Conservation (phyloP, 495 filamentous ascomycete genomes). For the Talaromyces borbonicus region DNA sequence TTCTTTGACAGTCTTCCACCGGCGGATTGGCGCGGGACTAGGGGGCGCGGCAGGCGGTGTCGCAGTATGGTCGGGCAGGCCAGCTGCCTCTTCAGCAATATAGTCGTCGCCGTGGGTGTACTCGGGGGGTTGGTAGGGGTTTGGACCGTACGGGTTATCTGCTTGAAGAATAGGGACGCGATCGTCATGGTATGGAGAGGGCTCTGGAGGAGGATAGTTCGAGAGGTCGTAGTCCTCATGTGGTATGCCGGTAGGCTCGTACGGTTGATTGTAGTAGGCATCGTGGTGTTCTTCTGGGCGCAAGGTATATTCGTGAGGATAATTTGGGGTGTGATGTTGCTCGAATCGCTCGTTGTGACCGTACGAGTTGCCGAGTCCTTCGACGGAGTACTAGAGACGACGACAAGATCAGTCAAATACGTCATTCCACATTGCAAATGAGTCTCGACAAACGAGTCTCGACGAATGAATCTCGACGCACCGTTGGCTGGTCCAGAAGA, state of each 20-base stretch:
- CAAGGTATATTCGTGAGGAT: constrained; percentile 57
- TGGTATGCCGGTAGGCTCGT: constrained; percentile 49
- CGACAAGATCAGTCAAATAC: constrained; percentile 7
- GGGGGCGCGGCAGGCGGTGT: constrained; percentile 31
- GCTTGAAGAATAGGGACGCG: constrained; percentile 50
- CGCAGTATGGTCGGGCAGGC: constrained; percentile 1
- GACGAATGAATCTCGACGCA: no score
- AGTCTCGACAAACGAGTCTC: no score
- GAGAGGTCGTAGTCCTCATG: constrained; percentile 49
- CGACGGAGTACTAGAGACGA: constrained; percentile 67
- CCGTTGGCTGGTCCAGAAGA: constrained; percentile 62
- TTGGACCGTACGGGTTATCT: constrained; percentile 47
- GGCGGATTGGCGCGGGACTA: constrained; percentile 60
- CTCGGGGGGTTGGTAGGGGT: constrained; percentile 35
- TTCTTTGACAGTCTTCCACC: constrained; percentile 99
- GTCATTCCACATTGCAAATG: neutral
- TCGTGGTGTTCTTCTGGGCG: constrained; percentile 80
- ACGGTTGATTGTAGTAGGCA: constrained; percentile 73
- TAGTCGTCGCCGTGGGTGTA: constrained; percentile 21
- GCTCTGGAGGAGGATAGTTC: constrained; percentile 39
- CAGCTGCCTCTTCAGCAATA: constrained; percentile 2
- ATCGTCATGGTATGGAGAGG: constrained; percentile 48
- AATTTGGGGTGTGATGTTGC: constrained; percentile 35
- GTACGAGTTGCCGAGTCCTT: constrained; percentile 62
- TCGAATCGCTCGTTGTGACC: constrained; percentile 59